Conservation (phyloP, 176 grass and related monocot species). For the Phyllostachys edulis region DNA sequence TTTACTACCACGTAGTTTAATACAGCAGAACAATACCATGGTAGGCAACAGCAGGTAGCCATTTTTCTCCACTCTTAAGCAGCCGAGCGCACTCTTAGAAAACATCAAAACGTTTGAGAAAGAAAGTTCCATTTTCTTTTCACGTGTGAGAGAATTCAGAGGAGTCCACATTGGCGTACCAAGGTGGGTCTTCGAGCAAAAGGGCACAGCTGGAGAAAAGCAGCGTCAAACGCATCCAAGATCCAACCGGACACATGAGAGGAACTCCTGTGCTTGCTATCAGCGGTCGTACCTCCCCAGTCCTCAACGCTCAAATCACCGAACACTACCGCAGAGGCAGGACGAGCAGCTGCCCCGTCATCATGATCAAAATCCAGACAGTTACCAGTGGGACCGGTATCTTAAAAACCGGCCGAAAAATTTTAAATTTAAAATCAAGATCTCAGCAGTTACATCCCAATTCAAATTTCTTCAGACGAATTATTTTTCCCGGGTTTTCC, state of each 20-base stretch:
- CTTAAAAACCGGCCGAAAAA: too few species aligned
- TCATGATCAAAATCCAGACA: too few species aligned
- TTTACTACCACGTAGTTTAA: not conserved
- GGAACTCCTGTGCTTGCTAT: not conserved
- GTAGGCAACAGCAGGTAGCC: not conserved
- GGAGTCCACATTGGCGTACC: not conserved
- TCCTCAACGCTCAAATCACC: not conserved
- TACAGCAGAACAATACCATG: not conserved
- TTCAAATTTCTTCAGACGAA: too few species aligned
- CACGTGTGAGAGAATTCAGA: not conserved
- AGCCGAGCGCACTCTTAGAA: not conserved
- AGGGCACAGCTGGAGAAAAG: not conserved
- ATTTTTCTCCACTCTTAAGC: not conserved
- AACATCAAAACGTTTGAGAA: not conserved
- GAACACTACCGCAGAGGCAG: not conserved
- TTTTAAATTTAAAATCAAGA: too few species aligned
- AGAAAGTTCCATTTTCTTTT: not conserved
- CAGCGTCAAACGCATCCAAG: not conserved
- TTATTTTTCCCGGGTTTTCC: too few species aligned
- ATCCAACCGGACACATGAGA: not conserved
- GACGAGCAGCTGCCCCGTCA: not conserved
- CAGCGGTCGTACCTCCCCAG: not conserved
- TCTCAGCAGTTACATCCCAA: too few species aligned
- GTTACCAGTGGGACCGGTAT: too few species aligned
- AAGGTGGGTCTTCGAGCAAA: not conserved